Conservation (phyloP, 2,329 filamentous ascomycete genomes). For the Blumeria graminis region DNA sequence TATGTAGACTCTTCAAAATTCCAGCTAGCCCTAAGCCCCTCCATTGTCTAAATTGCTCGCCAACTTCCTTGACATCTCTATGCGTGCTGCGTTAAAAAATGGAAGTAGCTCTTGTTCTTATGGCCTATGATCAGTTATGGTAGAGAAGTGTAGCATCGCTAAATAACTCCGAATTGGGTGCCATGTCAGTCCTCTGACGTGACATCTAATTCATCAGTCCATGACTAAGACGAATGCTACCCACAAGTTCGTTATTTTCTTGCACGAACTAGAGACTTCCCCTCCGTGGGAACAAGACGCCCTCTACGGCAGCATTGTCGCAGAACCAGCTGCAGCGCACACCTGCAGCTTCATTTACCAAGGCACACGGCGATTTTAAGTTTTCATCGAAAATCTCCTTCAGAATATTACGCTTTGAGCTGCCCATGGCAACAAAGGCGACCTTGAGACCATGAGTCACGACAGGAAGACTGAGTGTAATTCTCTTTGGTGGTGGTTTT, state of each 20-base stretch:
- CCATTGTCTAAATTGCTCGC: no score
- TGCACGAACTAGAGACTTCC: slow-evolving; percentile 17
- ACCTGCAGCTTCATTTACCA: slow-evolving; percentile 65
- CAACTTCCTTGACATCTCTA: no score
- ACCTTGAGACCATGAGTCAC: slow-evolving; percentile 68
- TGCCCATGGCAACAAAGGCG: slow-evolving; percentile 78
- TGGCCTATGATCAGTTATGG: no score
- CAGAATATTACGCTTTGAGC: slow-evolving; percentile 72
- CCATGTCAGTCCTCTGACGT: no score
- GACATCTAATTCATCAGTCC: no score
- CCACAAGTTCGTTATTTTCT: not conserved
- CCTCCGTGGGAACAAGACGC: slow-evolving; percentile 58
- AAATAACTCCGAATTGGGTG: no score
- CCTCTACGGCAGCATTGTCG: slow-evolving; percentile 63
- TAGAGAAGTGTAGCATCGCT: no score
- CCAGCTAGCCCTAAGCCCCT: no score
- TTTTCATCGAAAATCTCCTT: slow-evolving; percentile 74
- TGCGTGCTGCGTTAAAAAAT: no score
- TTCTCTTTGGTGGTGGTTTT: slow-evolving; percentile 75
- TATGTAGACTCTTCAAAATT: no score
- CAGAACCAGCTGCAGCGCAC: slow-evolving; percentile 93
- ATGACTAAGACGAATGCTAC: no score
- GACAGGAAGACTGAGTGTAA: slow-evolving; percentile 81
- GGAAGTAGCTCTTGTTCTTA: no score
- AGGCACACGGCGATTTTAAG: slow-evolving; percentile 51